Base-by-base conservation (phyloP, 768 basidiomycete species). In the Cytidiella melzeri region DNA sequence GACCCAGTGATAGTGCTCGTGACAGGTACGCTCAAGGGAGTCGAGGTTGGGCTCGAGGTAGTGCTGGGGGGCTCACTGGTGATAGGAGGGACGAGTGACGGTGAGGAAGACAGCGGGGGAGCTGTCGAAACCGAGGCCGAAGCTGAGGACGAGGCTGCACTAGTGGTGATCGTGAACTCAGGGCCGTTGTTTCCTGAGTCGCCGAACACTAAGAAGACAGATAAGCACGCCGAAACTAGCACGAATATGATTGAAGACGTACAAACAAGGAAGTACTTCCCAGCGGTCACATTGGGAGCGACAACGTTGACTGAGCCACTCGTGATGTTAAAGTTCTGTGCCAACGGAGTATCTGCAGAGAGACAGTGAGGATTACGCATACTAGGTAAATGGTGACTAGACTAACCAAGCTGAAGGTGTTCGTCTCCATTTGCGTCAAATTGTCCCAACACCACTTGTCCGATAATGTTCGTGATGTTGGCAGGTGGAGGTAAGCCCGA, bases 371-470 rank as follows among this genome's bases (percentile, higher is more conserved):
- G 11, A 43, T 27, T 9, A 44, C 13, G 20, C 40, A 21, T 28
- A 21, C 27, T 48, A 6, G 38, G 47, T 38, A 34, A 7, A 45
- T 7, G 26, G 47, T 25, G 34, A 11, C 10, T 45, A 27, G 13
- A 61, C 77, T 54, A 48, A 80, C 81, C 48, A 12, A 67, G 53
- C 43, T 78, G 66, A 50, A 82, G 63, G 15, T 15, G 30, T 52
- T 81, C 70, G 56, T 81, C 79, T 34, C 70, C 72, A 43, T 62
- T 57, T 41, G 59, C 58, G 42, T 64, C 57, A 48, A 57, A 20
- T 43, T 63, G 64, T 1, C 81, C 81, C 27, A 83, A 68, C 5
- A 80, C 51, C 26, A 81, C 55, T 38, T 58, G 24, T 7, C 80
- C 69, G 3, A 37, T 26, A 4, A 58, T 47, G 6, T 65, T 73